Base-by-base conservation (phyloP, 140 eudicot species). In the Stevia rebaudiana region DNA sequence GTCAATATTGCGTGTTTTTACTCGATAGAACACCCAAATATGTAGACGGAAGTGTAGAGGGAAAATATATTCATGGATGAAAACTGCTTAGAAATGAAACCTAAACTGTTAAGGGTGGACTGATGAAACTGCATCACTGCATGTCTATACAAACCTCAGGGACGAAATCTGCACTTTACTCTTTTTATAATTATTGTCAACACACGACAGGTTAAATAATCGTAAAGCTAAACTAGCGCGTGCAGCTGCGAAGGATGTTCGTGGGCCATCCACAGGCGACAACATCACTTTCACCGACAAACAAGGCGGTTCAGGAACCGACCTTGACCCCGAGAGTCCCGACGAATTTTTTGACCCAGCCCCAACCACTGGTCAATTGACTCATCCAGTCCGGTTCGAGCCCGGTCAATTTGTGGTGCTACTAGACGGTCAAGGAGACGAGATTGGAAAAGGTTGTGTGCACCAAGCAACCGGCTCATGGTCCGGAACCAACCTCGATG, bases 191-290 rank as follows among this genome's bases (percentile, higher is more conserved):
- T 37, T 44, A 11, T 68, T 40, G 70, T 8, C 9, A 61, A 80
- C 83, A 88, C 68, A 1, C 21, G 57, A 78, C 84, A 91, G 98
- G 98, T 71, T 91, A 58, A 87, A 91, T 63, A 91, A 91, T 55
- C 81, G 98, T 41, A 91, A 91, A 63, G 98, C 98, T n/a, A 91
- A 75, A 80, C 81, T 87, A 11, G 96, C 98, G 3, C 98, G 98
- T 61, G 81, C 76, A 12, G 98, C 95, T 24, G 95, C 95, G 6
- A 90, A 87, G 71, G 95, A 87, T 67, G 61, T 41, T 9, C 91
- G 92, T 21, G 79, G 53, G 39, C 33, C 74, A 5, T 41, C 84
- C n/a, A 89, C 79, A 22, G 87, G 79, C 42, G 89, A 77, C 58
- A 68, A 55, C 48, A 11, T 5, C 9, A 18, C 74, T 73, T 24